Percentiles rank a stretch among this genome's conserved stretches.
These are phyloP conservation scores for Hygrocybe coccinea DNA, from an alignment of 768 basidiomycete species.

Conservation along the genomic window DNA sequence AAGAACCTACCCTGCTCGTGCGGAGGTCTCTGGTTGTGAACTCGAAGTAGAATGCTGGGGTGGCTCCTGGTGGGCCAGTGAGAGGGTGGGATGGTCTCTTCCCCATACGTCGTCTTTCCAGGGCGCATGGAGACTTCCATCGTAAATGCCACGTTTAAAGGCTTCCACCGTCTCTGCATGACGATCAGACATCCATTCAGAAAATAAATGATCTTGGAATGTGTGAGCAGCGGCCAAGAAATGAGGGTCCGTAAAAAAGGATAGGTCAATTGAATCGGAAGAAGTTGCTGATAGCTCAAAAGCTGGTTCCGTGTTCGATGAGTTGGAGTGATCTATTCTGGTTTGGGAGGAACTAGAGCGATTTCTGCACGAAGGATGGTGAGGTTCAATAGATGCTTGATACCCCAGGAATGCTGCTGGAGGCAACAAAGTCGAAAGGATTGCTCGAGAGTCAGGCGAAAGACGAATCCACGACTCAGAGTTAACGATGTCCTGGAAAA, in stretches of 20 bases:
- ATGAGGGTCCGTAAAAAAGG: slow-evolving; percentile 48
- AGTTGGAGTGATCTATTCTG: slow-evolving; percentile 2
- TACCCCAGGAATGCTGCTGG: slow-evolving; percentile 41
- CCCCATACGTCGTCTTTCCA: slow-evolving; percentile 67
- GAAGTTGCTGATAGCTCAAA: slow-evolving; percentile 10
- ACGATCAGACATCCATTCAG: slow-evolving; percentile 44
- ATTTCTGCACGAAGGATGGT: slow-evolving; percentile 35
- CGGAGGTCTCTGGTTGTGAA: too few relatives aligned
- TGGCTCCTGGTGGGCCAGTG: neutral
- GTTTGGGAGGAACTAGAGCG: neutral
- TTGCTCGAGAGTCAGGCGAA: slow-evolving; percentile 36
- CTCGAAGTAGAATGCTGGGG: neutral
- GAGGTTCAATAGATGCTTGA: slow-evolving; percentile 26
- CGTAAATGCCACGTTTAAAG: slow-evolving; percentile 40
- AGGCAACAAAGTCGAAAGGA: slow-evolving; percentile 41
- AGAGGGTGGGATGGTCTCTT: slow-evolving; percentile 29
- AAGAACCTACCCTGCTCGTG: too few relatives aligned
- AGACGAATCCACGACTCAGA: slow-evolving; percentile 42
- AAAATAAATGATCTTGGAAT: slow-evolving; percentile 57
- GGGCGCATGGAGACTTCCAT: slow-evolving; percentile 47
- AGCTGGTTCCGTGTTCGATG: too few relatives aligned
- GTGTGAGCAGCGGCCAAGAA: slow-evolving; percentile 52
- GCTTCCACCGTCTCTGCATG: slow-evolving; percentile 39
- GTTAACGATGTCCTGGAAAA: slow-evolving; percentile 34
- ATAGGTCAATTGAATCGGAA: slow-evolving; percentile 27